Conservation (phyloP, 2,329 filamentous ascomycete species). For the Botrytis aclada region DNA sequence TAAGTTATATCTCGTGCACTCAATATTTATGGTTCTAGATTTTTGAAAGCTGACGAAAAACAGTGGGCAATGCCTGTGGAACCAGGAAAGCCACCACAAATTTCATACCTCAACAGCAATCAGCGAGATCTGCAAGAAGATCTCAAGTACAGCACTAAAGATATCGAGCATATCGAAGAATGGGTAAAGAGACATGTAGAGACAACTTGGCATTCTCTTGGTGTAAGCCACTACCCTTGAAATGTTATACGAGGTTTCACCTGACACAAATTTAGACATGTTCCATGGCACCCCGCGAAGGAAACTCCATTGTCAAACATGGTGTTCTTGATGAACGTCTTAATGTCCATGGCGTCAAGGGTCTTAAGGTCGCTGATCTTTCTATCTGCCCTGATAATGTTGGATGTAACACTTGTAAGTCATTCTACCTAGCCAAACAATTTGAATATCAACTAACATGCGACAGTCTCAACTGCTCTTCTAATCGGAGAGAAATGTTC, state of each 20-base stretch:
- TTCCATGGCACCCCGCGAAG: slow-evolving; percentile 41
- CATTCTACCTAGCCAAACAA: slow-evolving; percentile 23
- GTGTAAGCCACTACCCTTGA: slow-evolving; percentile 38
- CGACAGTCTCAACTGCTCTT: slow-evolving; percentile 55
- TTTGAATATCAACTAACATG: slow-evolving; percentile 33
- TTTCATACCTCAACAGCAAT: slow-evolving; percentile 61
- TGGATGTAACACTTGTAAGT: slow-evolving; percentile 44
- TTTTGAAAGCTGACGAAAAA: not conserved
- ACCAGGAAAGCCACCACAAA: slow-evolving; percentile 46
- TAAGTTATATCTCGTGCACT: not conserved
- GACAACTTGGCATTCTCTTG: slow-evolving; percentile 40
- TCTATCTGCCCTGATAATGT: slow-evolving; percentile 40
- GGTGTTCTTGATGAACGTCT: slow-evolving; percentile 43
- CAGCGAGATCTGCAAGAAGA: slow-evolving; percentile 57
- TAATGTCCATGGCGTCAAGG: slow-evolving; percentile 42
- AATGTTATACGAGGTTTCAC: not conserved
- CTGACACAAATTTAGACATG: slow-evolving; percentile 41
- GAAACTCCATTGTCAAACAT: slow-evolving; percentile 69
- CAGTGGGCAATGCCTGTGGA: slow-evolving; percentile 61
- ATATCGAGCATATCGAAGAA: slow-evolving; percentile 47
- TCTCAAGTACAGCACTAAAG: slow-evolving; percentile 61
- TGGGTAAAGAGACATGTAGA: slow-evolving; percentile 60
- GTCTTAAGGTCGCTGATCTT: slow-evolving; percentile 46
- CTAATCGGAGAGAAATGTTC: slow-evolving; percentile 44
- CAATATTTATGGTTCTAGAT: not conserved